phyloP scores from a whole-genome alignment of 768 basidiomycete genomes.

The Boletus reticulatus region DNA sequence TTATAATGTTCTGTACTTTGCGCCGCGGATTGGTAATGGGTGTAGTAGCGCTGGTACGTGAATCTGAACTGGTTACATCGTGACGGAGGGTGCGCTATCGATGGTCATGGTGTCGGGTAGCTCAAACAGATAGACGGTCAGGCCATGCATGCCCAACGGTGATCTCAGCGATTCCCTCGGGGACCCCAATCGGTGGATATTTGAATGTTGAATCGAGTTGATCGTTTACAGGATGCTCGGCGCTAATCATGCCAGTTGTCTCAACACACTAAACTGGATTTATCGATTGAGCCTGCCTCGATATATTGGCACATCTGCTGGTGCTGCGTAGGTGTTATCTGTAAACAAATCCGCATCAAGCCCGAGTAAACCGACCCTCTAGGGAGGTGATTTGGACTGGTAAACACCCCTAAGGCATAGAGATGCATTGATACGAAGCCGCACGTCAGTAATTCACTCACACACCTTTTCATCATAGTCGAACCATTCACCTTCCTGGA shows the following conservation, averaged over 20 bases:
- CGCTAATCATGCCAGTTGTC: no score
- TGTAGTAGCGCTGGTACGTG: conserved; percentile 33
- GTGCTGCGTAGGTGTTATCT: no score
- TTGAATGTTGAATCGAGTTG: no score
- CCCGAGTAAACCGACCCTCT: conserved; percentile 65
- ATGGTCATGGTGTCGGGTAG: background rate
- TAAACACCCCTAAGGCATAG: conserved; percentile 43
- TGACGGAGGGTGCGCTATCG: background rate
- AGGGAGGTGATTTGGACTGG: conserved; percentile 74
- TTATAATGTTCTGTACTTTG: conserved; percentile 33
- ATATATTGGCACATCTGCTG: background rate
- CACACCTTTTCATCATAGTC: conserved; percentile 90
- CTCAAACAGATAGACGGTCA: no score
- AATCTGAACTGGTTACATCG: conserved; percentile 17
- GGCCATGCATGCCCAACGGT: no score
- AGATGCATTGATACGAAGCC: background rate
- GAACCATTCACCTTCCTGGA: conserved; percentile 56
- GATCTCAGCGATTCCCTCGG: no score
- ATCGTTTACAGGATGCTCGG: no score
- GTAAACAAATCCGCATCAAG: conserved; percentile 32
- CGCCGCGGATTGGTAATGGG: conserved; percentile 26
- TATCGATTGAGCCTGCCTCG: no score
- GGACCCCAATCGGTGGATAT: no score
- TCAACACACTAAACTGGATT: no score
- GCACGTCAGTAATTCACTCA: background rate